Evolutionary conservation across 176 grass and related monocot species (phyloP).

Genomic region (Panicum miliaceum): DNA sequence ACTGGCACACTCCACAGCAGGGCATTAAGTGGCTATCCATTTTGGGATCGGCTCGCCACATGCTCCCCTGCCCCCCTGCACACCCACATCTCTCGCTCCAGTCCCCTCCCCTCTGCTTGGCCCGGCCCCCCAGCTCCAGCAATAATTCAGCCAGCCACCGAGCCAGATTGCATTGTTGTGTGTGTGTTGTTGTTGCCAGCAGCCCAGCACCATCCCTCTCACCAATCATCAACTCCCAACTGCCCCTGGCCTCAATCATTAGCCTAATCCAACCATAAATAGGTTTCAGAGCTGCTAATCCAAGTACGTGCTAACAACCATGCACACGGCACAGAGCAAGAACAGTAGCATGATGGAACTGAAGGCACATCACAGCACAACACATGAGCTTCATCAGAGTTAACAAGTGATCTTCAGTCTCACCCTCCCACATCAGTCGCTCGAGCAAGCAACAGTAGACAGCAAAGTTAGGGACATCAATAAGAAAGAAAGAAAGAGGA

Average conservation of each 20-base stretch:
- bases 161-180: not conserved
- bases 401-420: not conserved
- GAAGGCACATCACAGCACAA: not conserved
- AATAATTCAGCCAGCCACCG: slow-evolving; percentile 28
- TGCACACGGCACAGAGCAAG: not conserved
- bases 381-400: not conserved
- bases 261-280: not conserved
- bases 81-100: slow-evolving; percentile 25
- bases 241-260: not conserved
- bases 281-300: not conserved
- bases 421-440: slow-evolving; percentile 7
- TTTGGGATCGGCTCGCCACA: slow-evolving; percentile 40
- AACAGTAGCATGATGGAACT: slow-evolving; percentile 9
- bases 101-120: not conserved
- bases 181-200: not conserved
- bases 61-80: slow-evolving; percentile 57
- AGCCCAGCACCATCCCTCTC: not conserved
- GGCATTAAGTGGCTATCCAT: slow-evolving; percentile 31
- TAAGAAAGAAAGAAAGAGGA: not conserved
- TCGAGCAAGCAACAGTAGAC: not conserved
- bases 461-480: not conserved
- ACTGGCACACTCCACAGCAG: not conserved
- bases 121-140: not conserved
- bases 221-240: slow-evolving; percentile 1
- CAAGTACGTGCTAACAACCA: not conserved